Base-by-base conservation (phyloP, 1,139 yeast species). In the Candida tropicalis region DNA sequence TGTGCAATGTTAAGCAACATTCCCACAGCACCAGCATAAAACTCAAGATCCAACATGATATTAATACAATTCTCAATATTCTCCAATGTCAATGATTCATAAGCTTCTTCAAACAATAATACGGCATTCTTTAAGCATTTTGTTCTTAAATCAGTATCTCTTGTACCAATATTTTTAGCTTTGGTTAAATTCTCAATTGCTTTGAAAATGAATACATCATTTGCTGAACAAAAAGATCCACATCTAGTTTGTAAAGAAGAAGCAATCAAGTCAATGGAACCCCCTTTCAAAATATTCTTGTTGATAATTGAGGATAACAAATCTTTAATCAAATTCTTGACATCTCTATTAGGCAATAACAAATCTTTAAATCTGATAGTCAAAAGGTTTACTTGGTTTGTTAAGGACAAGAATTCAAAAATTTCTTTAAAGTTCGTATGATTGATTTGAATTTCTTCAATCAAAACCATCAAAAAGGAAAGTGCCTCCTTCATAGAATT, bases 221-320 rank as follows among this genome's bases (percentile, higher is more conserved):
- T 89, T 9, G 96, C 82, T 0, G 97, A 89, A 58, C 98, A 95
- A 64, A 90, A 95, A 2, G 96, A 84, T 1, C 96, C 96, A 70
- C 99, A 95, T 51, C 95, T 83, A 42, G 88, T 95, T 63, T 93
- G 97, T 42, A 95, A 71, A 1, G 95, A 84, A 25, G 84, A 81
- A 1, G 98, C 95, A 44, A 93, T 89, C 42, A 85, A 75, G 59
- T 93, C 99, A 41, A 95, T 93, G 0, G 96, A 86, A 2, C 90
- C 95, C n/a, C 99, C 99, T 54, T 87, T 82, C 36, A 88, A 75
- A 48, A 95, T 90, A 52, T 86, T 88, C 58, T 87, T 84, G 63
- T 91, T 91, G 45, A 95, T 90, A 32, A 95, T 82, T 2, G 96
- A 86, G 0, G 96, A 86, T 39, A 93, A 78, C 35, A 95, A 79